Base-by-base conservation (phyloP, 75 land plant species). In the Cryptomeria japonica region DNA sequence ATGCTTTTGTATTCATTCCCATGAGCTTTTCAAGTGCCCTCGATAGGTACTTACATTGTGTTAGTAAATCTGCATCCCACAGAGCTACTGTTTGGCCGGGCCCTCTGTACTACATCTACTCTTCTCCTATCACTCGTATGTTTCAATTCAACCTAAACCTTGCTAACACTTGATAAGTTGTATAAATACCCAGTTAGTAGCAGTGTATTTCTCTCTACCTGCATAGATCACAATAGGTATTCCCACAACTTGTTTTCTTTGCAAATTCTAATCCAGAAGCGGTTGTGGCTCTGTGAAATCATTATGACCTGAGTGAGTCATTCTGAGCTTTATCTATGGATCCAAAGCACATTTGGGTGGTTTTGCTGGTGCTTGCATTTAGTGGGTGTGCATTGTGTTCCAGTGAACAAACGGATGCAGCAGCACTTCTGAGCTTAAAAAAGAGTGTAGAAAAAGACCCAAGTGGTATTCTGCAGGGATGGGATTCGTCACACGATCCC, bases 401-500 rank as follows among this genome's bases (percentile, higher is more conserved):
- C 15, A 88, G 86, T 61, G 70, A 72, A 22, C 90, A 80, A 68
- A 89, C 91, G 0, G 95, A 94, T 84, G 91, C 88, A 18, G 89
- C 82, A 58, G 92, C 94, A n/a, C 88, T 95, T 38, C 72, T 92
- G 15, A 28, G 61, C 77, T 92, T 95, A 78, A 95, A 95, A 88
- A 89, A 88, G 14, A 85, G 88, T 61, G 91, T 95, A 32, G 41
- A 85, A 16, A 68, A 89, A 7, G 96, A 94, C 89, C 93, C 93
- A 3, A 86, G 56, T 53, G 93, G 91, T 13, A 89, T 90, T 55
- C 89, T 95, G 3, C 89, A 90, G 12, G 80, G 80, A 3, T 95
- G 97, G 97, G 22, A 89, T 13, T 76, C 85, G 7, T 41, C 41
- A 55, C 87, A 44, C 41, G 89, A 82, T 87, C 92, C 90, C 28